Evolutionary conservation across 768 basidiomycete genomes (phyloP), one percentile per base, ranked within the genome.

Genomic region (Chalciporus sphaerocephalus): DNA sequence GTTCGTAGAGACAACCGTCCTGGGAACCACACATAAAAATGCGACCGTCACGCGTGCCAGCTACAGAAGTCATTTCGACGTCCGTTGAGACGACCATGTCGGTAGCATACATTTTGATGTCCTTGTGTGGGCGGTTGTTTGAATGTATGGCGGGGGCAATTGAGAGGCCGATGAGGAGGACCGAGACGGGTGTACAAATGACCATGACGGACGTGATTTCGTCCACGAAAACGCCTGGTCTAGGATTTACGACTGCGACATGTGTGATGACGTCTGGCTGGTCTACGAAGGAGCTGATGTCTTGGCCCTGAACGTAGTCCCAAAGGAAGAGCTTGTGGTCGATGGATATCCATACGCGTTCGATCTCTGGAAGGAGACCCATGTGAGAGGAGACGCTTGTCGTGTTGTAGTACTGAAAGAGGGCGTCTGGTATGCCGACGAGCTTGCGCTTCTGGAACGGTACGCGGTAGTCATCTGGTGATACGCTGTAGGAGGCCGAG

Each of bases 261-360:
- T 87, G 77, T 34, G 87, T 83, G 52, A 99, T 96, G 38, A 88
- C 81, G 55, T 96, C 89, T 13, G 85, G 79, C 59, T 95, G 89
- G 62, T 95, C 92, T 25, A 87, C 82, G 61, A 88, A 95, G n/a
- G 90, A 90, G 53, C 79, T 85, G 53, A 96, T 84, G 62, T 93
- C 91, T 65, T 88, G 84, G n/a, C 92, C 91, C 55, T 95, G 89
- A 27, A 83, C 71, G 63, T 96, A 99, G 66, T 99, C 92, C 96
- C 96, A 98, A 18, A 99, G 71, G 58, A 96, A 90, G 25, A 99
- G 73, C 56, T 91, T 90, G 65, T 93, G 84, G 69, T 97, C 92
- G 47, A 95, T 87, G 9, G 91, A 87, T 52, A 97, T 87, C 92
- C 93, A 99, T 0, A 88, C 93, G 37, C 92, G 80, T 55, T 95